Evolutionary conservation across 441 rosid genomes (phyloP), one percentile per base, ranked within the genome.

Genomic region (Gossypium gossypioides): DNA sequence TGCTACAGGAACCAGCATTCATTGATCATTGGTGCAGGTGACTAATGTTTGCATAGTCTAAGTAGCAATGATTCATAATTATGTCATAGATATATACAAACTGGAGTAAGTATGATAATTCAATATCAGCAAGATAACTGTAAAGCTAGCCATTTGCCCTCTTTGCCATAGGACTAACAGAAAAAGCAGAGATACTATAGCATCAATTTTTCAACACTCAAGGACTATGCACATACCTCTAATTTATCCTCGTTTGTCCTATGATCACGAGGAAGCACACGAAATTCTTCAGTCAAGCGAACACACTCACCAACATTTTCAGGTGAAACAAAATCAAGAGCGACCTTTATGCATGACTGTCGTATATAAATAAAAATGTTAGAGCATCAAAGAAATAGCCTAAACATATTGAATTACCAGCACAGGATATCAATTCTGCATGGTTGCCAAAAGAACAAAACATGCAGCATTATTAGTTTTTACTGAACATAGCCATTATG

Each of bases 271-370:
- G 82, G 84, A 62, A 83, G 82, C 19, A 67, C 12, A 34, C 83
- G 79, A n/a, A 81, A 81, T 67, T 83, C 84, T 61, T 83, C 81
- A 2, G 80, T 75, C 74, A 81, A 73, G 13, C 81, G 84, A 61
- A 73, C 25, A 48, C 86, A 81, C 72, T 83, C 80, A 44, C 79
- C 74, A 40, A 81, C 73, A 73, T 79, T 83, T 58, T 83, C 84
- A 32, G 86, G 82, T 52, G 82, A 74, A 59, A 80, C 84, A 69
- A 83, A 83, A 69, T 83, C 79, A 55, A 78, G 80, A 9, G 81
- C 84, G 8, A 78, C 82, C 72, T 78, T 81, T 76, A 81, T 81
- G 79, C 86, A 83, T 5, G 84, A 83, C 86, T 83, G 77, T 68
- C 18, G 1, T 15, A 51, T 6, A 51, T 27, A 68, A 46, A 40